Evolutionary conservation across 495 filamentous ascomycete genomes (phyloP).

Genomic region (Pseudevernia furfuracea): DNA sequence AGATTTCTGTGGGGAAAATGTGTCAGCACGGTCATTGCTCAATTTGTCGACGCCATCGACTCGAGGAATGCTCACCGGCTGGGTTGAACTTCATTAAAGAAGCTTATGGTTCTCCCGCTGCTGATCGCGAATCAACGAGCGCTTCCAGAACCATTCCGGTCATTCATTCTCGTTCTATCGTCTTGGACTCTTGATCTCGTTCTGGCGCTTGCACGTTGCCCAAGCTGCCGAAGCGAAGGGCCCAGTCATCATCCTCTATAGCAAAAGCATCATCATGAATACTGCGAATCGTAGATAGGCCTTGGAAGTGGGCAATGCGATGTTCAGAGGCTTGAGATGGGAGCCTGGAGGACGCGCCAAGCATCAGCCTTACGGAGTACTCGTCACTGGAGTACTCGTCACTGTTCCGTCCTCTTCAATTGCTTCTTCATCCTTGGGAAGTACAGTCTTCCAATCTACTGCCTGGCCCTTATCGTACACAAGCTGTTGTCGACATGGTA

Average conservation of each 20-base stretch:
- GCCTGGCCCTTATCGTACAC: too few species aligned
- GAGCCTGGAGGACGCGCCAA: too few species aligned
- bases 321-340: too few species aligned
- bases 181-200: neutral
- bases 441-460: too few species aligned
- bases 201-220: neutral
- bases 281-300: neutral
- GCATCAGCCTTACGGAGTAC: too few species aligned
- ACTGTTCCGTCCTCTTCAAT: too few species aligned
- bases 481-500: too few species aligned
- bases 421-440: too few species aligned
- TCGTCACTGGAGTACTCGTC: too few species aligned
- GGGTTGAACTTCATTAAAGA: neutral
- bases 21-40: neutral
- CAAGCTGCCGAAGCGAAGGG: neutral
- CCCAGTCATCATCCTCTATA: neutral
- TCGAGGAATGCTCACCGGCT: neutral
- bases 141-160: neutral
- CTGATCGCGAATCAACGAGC: neutral
- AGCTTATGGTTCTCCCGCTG: neutral
- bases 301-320: too few species aligned
- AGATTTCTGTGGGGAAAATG: neutral
- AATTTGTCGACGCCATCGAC: neutral
- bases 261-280: neutral
- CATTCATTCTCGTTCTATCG: neutral